Conservation (phyloP, 495 filamentous ascomycete species). For the Talaromyces nanjingensis region DNA sequence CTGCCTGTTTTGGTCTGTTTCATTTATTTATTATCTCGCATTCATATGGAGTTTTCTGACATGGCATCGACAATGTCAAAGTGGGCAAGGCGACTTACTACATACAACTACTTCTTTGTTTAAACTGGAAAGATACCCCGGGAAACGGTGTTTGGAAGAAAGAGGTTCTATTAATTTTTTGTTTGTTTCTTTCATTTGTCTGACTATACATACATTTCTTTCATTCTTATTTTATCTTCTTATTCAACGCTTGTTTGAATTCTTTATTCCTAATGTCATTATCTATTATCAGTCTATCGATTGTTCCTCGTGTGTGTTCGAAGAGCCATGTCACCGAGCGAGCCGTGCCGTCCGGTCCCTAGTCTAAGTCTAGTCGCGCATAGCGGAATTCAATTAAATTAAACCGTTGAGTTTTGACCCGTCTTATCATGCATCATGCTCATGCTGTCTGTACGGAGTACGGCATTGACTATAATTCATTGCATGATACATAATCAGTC, state of each 20-base stretch:
- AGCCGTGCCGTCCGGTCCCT: neutral
- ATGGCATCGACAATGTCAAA: neutral
- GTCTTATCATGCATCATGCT: neutral
- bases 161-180: constrained; percentile 3
- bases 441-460: too few relatives aligned
- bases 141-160: constrained; percentile 6
- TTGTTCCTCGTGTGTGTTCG: neutral
- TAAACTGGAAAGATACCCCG: neutral
- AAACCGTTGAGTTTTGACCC: neutral
- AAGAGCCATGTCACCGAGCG: neutral
- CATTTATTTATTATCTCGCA: neutral
- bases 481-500: too few relatives aligned
- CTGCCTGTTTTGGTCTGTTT: constrained; percentile 4
- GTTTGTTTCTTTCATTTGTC: neutral
- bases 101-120: neutral
- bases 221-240: neutral
- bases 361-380: neutral
- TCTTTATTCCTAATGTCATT: neutral
- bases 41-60: constrained; percentile 11
- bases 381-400: neutral
- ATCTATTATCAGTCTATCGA: neutral
- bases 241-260: neutral
- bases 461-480: too few relatives aligned
- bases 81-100: neutral
- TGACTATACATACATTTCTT: neutral